Conservation (phyloP, 192 early-diverging fungal genomes). For the Entomortierella lignicola region DNA sequence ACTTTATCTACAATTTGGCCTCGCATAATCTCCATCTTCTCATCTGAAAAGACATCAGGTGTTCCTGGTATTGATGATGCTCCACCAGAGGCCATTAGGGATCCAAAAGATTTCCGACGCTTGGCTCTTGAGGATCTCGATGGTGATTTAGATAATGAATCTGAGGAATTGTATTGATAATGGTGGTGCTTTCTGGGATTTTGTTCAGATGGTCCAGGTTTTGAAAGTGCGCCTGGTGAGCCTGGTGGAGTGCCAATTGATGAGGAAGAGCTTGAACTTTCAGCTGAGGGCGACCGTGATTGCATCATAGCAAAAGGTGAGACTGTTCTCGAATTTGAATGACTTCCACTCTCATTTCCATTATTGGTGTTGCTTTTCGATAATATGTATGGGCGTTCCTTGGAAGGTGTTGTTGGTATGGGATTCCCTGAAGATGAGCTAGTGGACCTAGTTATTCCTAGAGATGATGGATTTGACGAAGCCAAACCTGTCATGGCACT, state of each 20-base stretch:
- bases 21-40: conserved; percentile 37
- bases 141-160: conserved; percentile 23
- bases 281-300: conserved; percentile 38
- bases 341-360: conserved; percentile 7
- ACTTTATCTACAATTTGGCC: conserved; percentile 46
- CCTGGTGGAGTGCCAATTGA: conserved; percentile 43
- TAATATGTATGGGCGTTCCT: background rate
- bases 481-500: background rate
- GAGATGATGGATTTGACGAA: background rate
- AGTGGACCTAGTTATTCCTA: background rate
- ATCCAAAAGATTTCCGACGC: conserved; percentile 42
- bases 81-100: conserved; percentile 33
- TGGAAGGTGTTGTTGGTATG: conserved; percentile 10
- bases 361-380: background rate
- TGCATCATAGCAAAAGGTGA: conserved; percentile 44
- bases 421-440: background rate
- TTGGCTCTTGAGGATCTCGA: conserved; percentile 32
- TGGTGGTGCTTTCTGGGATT: conserved; percentile 32
- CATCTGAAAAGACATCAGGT: conserved; percentile 22
- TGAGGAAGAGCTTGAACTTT: conserved; percentile 23
- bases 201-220: background rate
- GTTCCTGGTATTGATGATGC: conserved; percentile 1
- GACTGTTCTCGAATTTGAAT: conserved; percentile 43
- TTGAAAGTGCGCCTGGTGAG: conserved; percentile 8
- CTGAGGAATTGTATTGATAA: conserved; percentile 19